These are phyloP conservation scores for Aureobasidium namibiae DNA, from an alignment of 2,329 filamentous ascomycete species.

Conservation along the genomic window DNA sequence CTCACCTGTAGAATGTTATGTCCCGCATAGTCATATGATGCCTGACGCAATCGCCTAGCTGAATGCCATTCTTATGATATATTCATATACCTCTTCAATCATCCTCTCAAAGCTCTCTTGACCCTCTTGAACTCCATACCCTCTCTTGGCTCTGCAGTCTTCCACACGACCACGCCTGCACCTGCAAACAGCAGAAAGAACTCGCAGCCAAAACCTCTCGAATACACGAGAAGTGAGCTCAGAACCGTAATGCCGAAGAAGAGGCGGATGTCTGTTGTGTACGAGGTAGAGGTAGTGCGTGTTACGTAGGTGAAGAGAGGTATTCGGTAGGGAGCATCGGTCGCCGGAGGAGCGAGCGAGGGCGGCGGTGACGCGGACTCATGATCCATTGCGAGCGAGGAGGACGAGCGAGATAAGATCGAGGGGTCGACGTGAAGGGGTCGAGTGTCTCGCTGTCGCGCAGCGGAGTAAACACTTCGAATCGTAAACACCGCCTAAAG, in stretches of 20 bases:
- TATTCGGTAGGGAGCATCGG: not conserved
- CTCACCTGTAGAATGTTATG: too few relatives aligned
- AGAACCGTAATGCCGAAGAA: not conserved
- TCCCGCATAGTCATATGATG: too few relatives aligned
- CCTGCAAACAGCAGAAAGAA: not conserved
- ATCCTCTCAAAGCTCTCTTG: not conserved
- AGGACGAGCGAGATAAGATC: too few relatives aligned
- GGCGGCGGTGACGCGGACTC: not conserved
- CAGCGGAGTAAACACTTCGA: not conserved
- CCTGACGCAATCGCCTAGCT: too few relatives aligned
- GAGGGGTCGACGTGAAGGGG: not conserved
- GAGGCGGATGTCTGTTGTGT: not conserved
- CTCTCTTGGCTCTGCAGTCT: not conserved
- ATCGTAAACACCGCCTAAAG: not conserved
- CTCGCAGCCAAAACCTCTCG: not conserved
- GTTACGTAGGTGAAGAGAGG: slow-evolving; percentile 1
- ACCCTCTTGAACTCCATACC: not conserved
- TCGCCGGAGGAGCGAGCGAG: not conserved
- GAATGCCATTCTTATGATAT: too few relatives aligned
- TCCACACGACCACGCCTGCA: not conserved
- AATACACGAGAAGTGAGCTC: not conserved
- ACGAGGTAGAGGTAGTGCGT: not conserved
- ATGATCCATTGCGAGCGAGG: not conserved
- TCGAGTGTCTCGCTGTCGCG: not conserved
- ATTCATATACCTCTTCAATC: not conserved